Base-by-base conservation (phyloP, 176 grass and related monocot genomes). In the Eremochloa ophiuroides region DNA sequence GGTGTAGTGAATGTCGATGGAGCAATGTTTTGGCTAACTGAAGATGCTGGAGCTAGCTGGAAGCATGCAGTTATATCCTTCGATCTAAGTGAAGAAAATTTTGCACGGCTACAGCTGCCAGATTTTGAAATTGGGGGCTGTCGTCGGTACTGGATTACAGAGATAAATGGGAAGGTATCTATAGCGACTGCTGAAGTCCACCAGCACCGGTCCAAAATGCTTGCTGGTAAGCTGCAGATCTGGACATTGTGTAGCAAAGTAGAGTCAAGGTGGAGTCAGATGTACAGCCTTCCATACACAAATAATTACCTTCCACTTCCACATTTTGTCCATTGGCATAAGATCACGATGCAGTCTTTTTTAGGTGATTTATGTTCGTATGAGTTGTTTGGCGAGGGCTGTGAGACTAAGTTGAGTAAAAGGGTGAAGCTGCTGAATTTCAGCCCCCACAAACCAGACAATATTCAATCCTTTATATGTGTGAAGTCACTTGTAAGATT, bases 401-500 rank as follows among this genome's bases (percentile, higher is more conserved):
- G 23, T 15, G 25, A 20, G 7, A 68, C 63, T 61, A 40, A 69
- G 6, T 7, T 0, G 0, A 31, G 30, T 16, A 62, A 70, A 25
- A 40, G n/a, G 18, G 72, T 27, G 38, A 81, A 81, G 62, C 63
- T 39, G 13, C 62, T 76, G 42, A 14, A 70, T 40, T 82, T 70
- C 15, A 39, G 7, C 5, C 78, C 78, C 29, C 51, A 14, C 17
- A 30, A 27, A 35, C 10, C 13, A 2, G 10, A 62, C 1, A 71
- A 42, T 14, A 39, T 76, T 17, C 62, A 69, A 63, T 82, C 31
- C 63, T 77, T 51, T 46, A 22, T 69, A 27, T 63, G 7, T 48
- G 79, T 82, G 53, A 81, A 71, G 31, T 82, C 79, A 59, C 78
- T 87, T 87, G 85, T 87, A 30, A 40, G 31, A 13, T 82, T 87